phyloP scores from a whole-genome alignment of 257 asterid genomes.

The Scutellaria baicalensis region DNA sequence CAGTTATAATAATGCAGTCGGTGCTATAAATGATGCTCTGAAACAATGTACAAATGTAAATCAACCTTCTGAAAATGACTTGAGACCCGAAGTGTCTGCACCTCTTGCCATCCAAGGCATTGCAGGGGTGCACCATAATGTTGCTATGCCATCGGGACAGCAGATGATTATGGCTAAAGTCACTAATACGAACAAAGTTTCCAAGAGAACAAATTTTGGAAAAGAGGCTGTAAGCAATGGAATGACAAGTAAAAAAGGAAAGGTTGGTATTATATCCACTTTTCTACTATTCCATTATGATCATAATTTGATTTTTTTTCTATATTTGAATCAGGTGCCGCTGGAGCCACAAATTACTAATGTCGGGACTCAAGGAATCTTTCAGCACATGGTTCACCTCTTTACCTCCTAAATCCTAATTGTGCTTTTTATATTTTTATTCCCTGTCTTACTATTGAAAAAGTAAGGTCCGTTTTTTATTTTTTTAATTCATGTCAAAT shows the following conservation, averaged over 20 bases:
- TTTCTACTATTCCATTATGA: not conserved
- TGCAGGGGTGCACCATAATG: conserved; percentile 31
- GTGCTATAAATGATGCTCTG: conserved; percentile 61
- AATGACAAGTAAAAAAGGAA: conserved; percentile 57
- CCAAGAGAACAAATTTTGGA: conserved; percentile 54
- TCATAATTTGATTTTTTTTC: not conserved
- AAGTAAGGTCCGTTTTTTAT: not conserved
- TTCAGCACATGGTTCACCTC: conserved; percentile 59
- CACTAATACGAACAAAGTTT: conserved; percentile 30
- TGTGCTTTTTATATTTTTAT: conserved; percentile 9
- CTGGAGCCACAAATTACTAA: conserved; percentile 47
- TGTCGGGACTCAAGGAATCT: conserved; percentile 43
- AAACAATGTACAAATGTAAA: conserved; percentile 35
- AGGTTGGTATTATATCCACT: conserved; percentile 42
- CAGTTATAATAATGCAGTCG: conserved; percentile 62
- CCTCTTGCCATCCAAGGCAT: conserved; percentile 37
- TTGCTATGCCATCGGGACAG: conserved; percentile 25
- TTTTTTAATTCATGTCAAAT: not conserved
- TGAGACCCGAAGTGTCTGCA: conserved; percentile 30
- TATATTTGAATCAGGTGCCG: conserved; percentile 43
- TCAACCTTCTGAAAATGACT: conserved; percentile 30
- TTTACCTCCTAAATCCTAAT: conserved; percentile 14
- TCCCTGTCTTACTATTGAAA: not conserved
- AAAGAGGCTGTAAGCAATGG: conserved; percentile 44
- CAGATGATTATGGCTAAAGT: conserved; percentile 26